Conservation (phyloP, 495 filamentous ascomycete species). For the Delitschia confertaspora region DNA sequence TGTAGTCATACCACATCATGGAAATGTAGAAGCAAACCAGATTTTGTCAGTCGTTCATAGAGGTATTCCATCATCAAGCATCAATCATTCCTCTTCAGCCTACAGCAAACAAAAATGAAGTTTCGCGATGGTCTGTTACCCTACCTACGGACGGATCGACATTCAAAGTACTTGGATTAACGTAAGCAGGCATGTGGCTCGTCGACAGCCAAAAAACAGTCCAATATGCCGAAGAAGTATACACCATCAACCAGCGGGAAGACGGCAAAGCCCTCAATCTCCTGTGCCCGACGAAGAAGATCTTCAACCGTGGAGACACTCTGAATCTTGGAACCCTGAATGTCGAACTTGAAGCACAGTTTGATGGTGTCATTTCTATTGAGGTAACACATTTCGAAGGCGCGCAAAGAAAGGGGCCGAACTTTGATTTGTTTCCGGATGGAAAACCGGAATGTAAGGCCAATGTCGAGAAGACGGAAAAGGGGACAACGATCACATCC, state of each 20-base stretch:
- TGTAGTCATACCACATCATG: too few species aligned
- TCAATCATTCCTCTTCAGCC: background rate
- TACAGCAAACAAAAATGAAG: constrained; percentile 15
- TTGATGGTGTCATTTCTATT: constrained; percentile 28
- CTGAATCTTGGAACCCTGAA: constrained; percentile 28
- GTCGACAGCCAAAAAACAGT: constrained; percentile 16
- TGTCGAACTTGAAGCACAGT: constrained; percentile 23
- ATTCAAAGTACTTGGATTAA: background rate
- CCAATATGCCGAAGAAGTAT: constrained; percentile 27
- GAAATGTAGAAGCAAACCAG: too few species aligned
- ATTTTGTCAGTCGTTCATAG: too few species aligned
- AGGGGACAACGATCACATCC: constrained; percentile 46
- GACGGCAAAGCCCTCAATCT: constrained; percentile 17
- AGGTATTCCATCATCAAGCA: background rate
- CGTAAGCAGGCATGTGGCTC: constrained; percentile 27
- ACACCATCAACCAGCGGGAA: constrained; percentile 13
- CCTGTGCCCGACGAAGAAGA: constrained; percentile 22
- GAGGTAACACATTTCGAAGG: constrained; percentile 53
- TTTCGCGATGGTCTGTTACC: constrained; percentile 28
- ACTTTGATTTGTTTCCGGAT: constrained; percentile 52
- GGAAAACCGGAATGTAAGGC: constrained; percentile 42
- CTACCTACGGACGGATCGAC: background rate
- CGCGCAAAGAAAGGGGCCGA: constrained; percentile 47
- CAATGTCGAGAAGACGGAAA: constrained; percentile 41
- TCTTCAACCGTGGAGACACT: constrained; percentile 28